phyloP scores from a whole-genome alignment of 2,329 filamentous ascomycete species.

The Cyphellophora attinorum region DNA sequence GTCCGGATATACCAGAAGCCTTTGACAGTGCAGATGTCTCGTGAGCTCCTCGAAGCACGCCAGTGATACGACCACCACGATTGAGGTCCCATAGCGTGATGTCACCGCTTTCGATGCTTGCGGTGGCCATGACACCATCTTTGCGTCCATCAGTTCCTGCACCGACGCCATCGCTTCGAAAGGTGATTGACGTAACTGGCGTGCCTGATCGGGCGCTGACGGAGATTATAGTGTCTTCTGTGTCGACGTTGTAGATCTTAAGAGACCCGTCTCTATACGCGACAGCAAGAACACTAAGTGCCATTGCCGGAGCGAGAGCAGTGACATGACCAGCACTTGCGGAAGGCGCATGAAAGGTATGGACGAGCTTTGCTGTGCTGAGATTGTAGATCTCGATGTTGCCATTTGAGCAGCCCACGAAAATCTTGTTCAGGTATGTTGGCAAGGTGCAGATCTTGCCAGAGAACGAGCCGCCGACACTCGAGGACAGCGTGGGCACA shows the following conservation, averaged over 20 bases:
- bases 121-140: constrained; percentile 89
- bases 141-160: constrained; percentile 78
- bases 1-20: constrained; percentile 67
- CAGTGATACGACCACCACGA: constrained; percentile 73
- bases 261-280: constrained; percentile 74
- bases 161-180: constrained; percentile 79
- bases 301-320: constrained; percentile 73
- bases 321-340: constrained; percentile 72
- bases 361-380: constrained; percentile 80
- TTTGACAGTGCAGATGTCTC: constrained; percentile 48
- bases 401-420: constrained; percentile 78
- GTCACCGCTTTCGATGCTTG: constrained; percentile 69
- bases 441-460: constrained; percentile 80
- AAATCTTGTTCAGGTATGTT: constrained; percentile 92
- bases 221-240: constrained; percentile 60
- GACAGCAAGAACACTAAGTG: constrained; percentile 75
- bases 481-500: constrained; percentile 43
- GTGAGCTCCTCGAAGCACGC: constrained; percentile 79
- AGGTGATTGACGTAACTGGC: constrained; percentile 73
- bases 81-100: constrained; percentile 96
- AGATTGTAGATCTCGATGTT: constrained; percentile 97
- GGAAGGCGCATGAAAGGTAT: constrained; percentile 72
- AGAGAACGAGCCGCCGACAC: constrained; percentile 55
- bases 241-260: constrained; percentile 70
- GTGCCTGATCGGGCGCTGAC: constrained; percentile 12